Evolutionary conservation across 2,329 filamentous ascomycete species (phyloP).

Genomic region (Arthrinium puccinioides): DNA sequence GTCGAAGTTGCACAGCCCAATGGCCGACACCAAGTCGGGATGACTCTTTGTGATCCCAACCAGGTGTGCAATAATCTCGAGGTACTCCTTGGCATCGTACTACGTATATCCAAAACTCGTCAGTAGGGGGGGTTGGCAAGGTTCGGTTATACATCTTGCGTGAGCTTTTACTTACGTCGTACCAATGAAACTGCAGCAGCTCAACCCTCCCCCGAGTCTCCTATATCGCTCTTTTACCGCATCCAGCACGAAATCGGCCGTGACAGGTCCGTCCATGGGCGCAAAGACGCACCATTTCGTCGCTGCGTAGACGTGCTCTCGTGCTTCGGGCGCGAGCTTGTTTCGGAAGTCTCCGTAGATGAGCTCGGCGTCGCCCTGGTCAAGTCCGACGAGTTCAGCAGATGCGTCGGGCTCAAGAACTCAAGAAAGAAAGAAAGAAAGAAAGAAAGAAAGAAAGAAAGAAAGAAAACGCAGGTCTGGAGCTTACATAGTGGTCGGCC

Average conservation of each 20-base stretch:
- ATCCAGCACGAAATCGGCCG: conserved; percentile 16
- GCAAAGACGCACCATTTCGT: conserved; percentile 29
- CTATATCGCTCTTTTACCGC: conserved; percentile 24
- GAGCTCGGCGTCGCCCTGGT: conserved; percentile 27
- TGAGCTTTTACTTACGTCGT: conserved; percentile 25
- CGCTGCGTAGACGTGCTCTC: conserved; percentile 19
- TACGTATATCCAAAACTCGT: too few species aligned
- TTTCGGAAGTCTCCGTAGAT: too few species aligned
- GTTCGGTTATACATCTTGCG: too few species aligned
- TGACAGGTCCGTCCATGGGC: conserved; percentile 17
- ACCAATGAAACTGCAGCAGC: conserved; percentile 28
- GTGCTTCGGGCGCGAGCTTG: too few species aligned
- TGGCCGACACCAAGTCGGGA: too few species aligned
- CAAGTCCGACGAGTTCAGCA: too few species aligned
- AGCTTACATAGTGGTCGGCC: conserved; percentile 29
- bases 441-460: background rate
- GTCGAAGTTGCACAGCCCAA: conserved; percentile 29
- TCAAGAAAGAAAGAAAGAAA: too few species aligned
- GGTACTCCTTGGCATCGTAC: conserved; percentile 26
- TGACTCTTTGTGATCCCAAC: conserved; percentile 19
- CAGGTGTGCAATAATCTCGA: conserved; percentile 21
- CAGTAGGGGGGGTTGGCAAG: too few species aligned
- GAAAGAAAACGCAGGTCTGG: background rate
- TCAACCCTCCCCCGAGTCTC: conserved; percentile 23
- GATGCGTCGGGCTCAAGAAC: too few species aligned